Conservation (phyloP, 164 flowering plant species). For the Vitis riparia region DNA sequence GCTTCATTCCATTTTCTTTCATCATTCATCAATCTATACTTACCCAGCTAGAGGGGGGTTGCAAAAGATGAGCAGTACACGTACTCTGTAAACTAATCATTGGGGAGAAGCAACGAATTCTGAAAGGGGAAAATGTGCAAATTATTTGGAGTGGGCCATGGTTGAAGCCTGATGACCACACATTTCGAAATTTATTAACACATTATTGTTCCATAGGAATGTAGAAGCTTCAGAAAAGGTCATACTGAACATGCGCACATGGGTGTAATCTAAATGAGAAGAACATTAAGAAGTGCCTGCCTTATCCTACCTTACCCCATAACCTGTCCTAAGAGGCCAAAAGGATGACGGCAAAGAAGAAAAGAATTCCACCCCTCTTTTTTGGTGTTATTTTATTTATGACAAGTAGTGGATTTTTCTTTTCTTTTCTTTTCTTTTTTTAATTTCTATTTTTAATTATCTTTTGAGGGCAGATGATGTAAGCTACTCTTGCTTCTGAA, state of each 20-base stretch:
- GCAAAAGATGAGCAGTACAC: not conserved
- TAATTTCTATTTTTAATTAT: no score
- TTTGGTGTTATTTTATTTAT: no score
- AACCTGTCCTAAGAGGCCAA: no score
- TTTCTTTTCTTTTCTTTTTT: no score
- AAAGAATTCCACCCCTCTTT: no score
- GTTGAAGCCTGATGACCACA: not conserved
- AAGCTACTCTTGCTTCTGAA: not conserved
- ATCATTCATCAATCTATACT: not conserved
- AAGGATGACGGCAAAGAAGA: no score
- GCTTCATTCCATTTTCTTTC: not conserved
- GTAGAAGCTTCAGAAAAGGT: not conserved
- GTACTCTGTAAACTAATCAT: not conserved
- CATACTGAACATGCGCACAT: no score
- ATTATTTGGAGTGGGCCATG: no score
- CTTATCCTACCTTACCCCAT: no score
- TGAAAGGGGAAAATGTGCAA: not conserved
- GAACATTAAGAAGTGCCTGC: no score
- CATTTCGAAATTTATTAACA: not conserved
- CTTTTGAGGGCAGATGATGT: not conserved
- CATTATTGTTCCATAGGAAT: not conserved
- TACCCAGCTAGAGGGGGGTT: not conserved
- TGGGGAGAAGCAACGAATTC: not conserved
- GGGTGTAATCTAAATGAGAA: no score
- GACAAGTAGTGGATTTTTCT: no score